These are phyloP conservation scores for Colletotrichum melonis DNA, from an alignment of 2,329 filamentous ascomycete species.

Conservation along the genomic window DNA sequence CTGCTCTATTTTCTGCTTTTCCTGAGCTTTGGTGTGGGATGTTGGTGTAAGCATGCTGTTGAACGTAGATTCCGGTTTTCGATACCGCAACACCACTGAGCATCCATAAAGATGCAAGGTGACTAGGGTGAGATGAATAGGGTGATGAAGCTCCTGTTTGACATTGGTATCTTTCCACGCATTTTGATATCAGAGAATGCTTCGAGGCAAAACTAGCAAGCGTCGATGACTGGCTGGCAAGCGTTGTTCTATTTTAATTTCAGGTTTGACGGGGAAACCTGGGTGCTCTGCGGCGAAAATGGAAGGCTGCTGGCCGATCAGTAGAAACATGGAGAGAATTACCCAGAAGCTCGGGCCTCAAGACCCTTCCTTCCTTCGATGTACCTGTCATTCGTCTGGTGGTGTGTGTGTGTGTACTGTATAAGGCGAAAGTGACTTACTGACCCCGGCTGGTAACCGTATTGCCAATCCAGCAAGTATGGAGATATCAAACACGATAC, in stretches of 20 bases:
- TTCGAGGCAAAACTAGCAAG: slow-evolving; percentile 4
- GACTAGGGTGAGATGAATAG: not conserved
- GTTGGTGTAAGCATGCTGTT: not conserved
- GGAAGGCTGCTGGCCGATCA: slow-evolving; percentile 7
- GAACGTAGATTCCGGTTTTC: not conserved
- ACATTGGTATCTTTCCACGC: not conserved
- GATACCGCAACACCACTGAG: not conserved
- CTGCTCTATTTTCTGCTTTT: not conserved
- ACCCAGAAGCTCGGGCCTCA: slow-evolving; percentile 23
- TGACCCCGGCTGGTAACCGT: no score
- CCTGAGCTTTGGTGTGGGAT: not conserved
- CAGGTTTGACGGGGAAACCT: slow-evolving; percentile 7
- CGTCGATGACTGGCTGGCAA: not conserved
- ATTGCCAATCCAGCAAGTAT: no score
- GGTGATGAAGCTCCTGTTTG: not conserved
- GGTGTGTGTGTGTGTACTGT: not conserved
- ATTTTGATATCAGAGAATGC: not conserved
- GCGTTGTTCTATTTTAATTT: slow-evolving; percentile 20
- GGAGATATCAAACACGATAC: no score
- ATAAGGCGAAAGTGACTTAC: not conserved
- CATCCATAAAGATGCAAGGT: not conserved
- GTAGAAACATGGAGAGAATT: slow-evolving; percentile 24
- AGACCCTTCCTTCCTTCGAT: not conserved
- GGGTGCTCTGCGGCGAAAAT: not conserved
- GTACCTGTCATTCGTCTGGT: not conserved